Evolutionary conservation across 176 grass and related monocot species (phyloP).

Genomic region (Hordeum marinum): DNA sequence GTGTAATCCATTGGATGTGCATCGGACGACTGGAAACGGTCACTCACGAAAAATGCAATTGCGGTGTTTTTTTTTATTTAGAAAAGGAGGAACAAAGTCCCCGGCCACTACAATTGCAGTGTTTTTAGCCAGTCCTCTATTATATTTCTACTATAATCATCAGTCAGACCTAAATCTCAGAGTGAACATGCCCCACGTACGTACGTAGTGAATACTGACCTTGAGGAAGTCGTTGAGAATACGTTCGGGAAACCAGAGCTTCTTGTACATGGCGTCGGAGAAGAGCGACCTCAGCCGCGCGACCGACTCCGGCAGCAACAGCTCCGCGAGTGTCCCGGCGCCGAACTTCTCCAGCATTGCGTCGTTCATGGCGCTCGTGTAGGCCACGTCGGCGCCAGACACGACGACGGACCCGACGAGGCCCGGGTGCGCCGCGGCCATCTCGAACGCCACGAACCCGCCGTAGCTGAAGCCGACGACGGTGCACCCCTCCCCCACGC

Average conservation of each 20-base stretch:
- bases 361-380: conserved; percentile 22
- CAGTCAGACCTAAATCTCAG: no score
- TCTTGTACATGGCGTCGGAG: conserved; percentile 1
- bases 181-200: not conserved
- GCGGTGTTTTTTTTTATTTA: no score
- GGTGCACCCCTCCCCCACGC: conserved; percentile 38
- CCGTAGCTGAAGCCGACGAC: conserved; percentile 62
- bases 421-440: conserved; percentile 32
- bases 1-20: no score
- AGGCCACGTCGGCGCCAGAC: conserved; percentile 24
- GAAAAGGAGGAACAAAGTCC: no score
- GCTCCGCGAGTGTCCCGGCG: conserved; percentile 9
- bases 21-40: no score
- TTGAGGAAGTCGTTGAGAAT: not conserved
- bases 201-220: not conserved
- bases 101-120: no score
- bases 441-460: conserved; percentile 51
- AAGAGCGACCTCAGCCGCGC: conserved; percentile 22
- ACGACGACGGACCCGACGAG: conserved; percentile 30
- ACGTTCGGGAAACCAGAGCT: conserved; percentile 34
- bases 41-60: no score
- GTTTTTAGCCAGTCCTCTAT: no score
- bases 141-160: no score
- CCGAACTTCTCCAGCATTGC: conserved; percentile 25
- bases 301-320: conserved; percentile 33